Evolutionary conservation across 768 basidiomycete genomes (phyloP).

Genomic region (Mycena floridula): DNA sequence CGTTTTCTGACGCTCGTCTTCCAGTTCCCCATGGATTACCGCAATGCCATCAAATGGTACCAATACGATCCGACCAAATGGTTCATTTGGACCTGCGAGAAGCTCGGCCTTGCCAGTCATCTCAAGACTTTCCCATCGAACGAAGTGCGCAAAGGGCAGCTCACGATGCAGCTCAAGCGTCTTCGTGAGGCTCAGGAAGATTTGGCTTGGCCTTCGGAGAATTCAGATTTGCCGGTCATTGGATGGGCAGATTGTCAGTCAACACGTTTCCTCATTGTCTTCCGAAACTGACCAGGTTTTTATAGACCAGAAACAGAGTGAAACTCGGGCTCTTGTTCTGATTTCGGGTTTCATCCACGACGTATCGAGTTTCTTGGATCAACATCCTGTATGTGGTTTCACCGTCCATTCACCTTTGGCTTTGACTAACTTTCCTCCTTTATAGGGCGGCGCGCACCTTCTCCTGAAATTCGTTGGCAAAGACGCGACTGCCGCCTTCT

Average conservation of each 20-base stretch:
- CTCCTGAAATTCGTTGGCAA: conserved; percentile 73
- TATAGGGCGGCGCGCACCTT: conserved; percentile 77
- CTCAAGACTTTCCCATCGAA: conserved; percentile 57
- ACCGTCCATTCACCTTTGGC: no score
- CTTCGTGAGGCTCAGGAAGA: conserved; percentile 72
- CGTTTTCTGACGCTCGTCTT: neutral
- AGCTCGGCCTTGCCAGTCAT: conserved; percentile 63
- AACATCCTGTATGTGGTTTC: no score
- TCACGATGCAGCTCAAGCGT: conserved; percentile 92
- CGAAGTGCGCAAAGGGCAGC: conserved; percentile 76
- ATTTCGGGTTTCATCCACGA: conserved; percentile 94
- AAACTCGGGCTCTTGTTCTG: conserved; percentile 76
- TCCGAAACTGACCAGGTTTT: conserved; percentile 14
- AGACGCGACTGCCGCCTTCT: conserved; percentile 41
- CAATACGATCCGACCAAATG: conserved; percentile 92
- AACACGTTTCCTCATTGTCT: conserved; percentile 1
- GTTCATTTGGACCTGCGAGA: conserved; percentile 66
- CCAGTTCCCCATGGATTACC: conserved; percentile 93
- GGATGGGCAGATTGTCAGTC: conserved; percentile 10
- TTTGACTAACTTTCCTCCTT: no score
- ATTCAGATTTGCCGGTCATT: conserved; percentile 55
- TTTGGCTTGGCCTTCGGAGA: conserved; percentile 75
- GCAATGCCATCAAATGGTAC: conserved; percentile 92
- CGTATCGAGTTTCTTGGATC: conserved; percentile 75
- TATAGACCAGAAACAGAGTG: conserved; percentile 71